A percentile compares a stretch with the other conserved stretches of the same genome.
phyloP scores from a whole-genome alignment of 306 rosid genomes.

The Prunus persica region DNA sequence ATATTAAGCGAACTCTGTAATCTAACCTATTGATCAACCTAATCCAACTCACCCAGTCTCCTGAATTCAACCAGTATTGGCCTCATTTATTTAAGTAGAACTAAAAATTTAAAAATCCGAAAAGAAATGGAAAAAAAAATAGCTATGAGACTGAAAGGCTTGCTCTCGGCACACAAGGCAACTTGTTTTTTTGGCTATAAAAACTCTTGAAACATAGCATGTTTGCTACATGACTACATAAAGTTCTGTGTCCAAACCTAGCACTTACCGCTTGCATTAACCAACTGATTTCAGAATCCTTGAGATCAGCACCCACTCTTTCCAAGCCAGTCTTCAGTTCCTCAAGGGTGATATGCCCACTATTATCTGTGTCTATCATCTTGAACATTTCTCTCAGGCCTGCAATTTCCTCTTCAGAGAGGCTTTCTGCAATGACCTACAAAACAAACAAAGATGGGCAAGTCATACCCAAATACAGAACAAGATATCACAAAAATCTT shows the following conservation, averaged over 20 bases:
- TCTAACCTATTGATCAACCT: neutral
- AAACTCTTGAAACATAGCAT: neutral
- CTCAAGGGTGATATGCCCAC: conserved; percentile 86
- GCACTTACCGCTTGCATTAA: conserved; percentile 82
- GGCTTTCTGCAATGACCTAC: conserved; percentile 86
- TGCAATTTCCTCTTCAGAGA: conserved; percentile 93
- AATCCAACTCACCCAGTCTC: neutral
- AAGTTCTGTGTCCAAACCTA: conserved; percentile 8
- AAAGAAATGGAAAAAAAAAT: neutral
- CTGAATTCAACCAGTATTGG: neutral
- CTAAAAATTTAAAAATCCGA: neutral
- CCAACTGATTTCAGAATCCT: conserved; percentile 79
- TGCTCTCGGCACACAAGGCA: neutral
- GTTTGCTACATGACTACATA: conserved; percentile 12
- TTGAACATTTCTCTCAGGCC: conserved; percentile 93
- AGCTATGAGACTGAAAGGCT: neutral
- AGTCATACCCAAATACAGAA: conserved; percentile 29
- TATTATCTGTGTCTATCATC: conserved; percentile 85
- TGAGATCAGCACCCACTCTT: conserved; percentile 70
- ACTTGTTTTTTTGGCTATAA: neutral
- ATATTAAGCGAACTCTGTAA: neutral
- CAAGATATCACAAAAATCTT: conserved; percentile 1
- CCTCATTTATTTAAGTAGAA: neutral
- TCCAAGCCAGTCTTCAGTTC: conserved; percentile 84
- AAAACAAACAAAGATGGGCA: conserved; percentile 15